Evolutionary conservation across 2,329 filamentous ascomycete genomes (phyloP).

Genomic region (Tolypocladium sp.): DNA sequence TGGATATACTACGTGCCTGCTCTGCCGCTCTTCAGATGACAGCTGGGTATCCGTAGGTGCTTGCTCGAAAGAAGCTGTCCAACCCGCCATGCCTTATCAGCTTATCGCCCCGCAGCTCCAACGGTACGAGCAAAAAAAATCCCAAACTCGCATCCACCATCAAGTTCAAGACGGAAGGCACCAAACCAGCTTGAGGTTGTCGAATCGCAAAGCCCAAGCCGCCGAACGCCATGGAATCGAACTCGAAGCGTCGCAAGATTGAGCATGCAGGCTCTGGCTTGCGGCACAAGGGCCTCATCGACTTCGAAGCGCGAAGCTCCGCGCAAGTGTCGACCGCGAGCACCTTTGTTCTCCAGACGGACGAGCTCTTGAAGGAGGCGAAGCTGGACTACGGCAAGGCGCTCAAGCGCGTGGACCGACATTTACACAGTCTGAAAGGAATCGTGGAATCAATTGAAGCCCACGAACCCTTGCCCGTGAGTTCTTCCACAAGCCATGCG

Average conservation of each 20-base stretch:
- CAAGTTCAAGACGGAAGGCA: background rate
- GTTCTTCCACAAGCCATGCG: slow-evolving; percentile 9
- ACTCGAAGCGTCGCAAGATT: slow-evolving; percentile 39
- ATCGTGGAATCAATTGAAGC: slow-evolving; percentile 40
- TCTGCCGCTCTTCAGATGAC: background rate
- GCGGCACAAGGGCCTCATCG: slow-evolving; percentile 25
- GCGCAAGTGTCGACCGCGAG: slow-evolving; percentile 36
- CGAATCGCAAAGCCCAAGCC: slow-evolving; percentile 3
- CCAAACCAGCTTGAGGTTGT: background rate
- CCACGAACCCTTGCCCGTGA: slow-evolving; percentile 41
- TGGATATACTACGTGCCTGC: background rate
- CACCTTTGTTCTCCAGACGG: slow-evolving; percentile 49
- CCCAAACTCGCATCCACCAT: background rate
- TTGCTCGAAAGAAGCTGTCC: background rate
- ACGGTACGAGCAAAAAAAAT: background rate
- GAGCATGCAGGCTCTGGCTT: slow-evolving; percentile 26
- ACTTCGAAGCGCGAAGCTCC: slow-evolving; percentile 29
- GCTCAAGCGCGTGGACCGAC: slow-evolving; percentile 37
- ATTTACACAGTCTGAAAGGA: slow-evolving; percentile 42
- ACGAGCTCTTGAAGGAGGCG: slow-evolving; percentile 48
- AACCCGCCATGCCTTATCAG: slow-evolving; percentile 9
- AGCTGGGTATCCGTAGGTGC: background rate
- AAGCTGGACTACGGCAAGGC: slow-evolving; percentile 41
- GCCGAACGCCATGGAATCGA: slow-evolving; percentile 30
- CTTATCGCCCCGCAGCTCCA: slow-evolving; percentile 15